Conservation (phyloP, 1,284 basidiomycete species). For the Fomitopsis palustris region DNA sequence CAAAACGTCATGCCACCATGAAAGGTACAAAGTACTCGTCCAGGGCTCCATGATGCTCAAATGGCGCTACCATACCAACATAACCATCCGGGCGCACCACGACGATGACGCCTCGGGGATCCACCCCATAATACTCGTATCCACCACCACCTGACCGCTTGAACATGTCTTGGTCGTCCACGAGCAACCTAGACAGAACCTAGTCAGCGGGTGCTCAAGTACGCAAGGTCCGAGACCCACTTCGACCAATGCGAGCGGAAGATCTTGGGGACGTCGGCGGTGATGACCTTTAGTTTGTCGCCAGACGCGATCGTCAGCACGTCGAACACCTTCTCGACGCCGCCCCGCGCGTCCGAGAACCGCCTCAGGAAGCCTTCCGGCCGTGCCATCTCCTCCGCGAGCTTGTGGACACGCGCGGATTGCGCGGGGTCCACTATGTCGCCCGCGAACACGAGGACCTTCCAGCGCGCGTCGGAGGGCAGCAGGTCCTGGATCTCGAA, state of each 20-base stretch:
- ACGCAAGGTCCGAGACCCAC: slow-evolving; percentile 31
- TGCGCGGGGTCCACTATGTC: slow-evolving; percentile 35
- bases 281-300: slow-evolving; percentile 44
- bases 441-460: slow-evolving; percentile 68
- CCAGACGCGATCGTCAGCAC: slow-evolving; percentile 48
- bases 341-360: slow-evolving; percentile 4
- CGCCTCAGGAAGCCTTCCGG: slow-evolving; percentile 7
- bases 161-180: slow-evolving; percentile 35
- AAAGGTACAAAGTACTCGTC: slow-evolving; percentile 50
- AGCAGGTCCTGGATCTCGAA: slow-evolving; percentile 68
- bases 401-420: slow-evolving; percentile 33
- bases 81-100: slow-evolving; percentile 76
- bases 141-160: slow-evolving; percentile 34
- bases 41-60: slow-evolving; percentile 43
- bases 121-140: slow-evolving; percentile 53
- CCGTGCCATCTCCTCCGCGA: slow-evolving; percentile 40
- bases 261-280: slow-evolving; percentile 44
- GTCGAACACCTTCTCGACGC: slow-evolving; percentile 40
- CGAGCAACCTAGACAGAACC: slow-evolving; percentile 23
- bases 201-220: not conserved
- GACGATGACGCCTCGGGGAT: slow-evolving; percentile 52
- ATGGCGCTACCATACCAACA: slow-evolving; percentile 53
- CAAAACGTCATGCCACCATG: not conserved
- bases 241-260: slow-evolving; percentile 66
- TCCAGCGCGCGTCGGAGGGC: slow-evolving; percentile 68